These are phyloP conservation scores for Tylopilus subfusipes DNA, from an alignment of 768 basidiomycete genomes.

Conservation along the genomic window DNA sequence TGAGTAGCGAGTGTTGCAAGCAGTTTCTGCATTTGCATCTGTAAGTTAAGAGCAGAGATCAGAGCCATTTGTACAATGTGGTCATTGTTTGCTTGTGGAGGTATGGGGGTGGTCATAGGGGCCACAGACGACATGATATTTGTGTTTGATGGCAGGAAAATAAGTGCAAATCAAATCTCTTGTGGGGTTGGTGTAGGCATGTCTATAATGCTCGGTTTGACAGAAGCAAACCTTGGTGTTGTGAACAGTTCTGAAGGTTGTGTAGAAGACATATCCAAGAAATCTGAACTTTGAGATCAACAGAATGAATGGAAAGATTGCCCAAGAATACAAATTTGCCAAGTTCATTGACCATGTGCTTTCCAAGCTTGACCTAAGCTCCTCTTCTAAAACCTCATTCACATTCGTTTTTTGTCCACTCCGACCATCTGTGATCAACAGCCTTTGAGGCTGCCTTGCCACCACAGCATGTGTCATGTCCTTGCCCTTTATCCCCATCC, in stretches of 20 bases:
- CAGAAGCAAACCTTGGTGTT: conserved; percentile 26
- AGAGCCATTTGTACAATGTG: conserved; percentile 48
- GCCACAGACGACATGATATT: conserved; percentile 6
- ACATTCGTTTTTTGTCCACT: conserved; percentile 36
- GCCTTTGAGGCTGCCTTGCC: conserved; percentile 47
- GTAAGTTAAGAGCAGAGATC: conserved; percentile 47
- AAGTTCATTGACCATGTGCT: conserved; percentile 20
- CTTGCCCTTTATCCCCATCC: conserved; percentile 41
- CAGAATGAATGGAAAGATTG: background rate
- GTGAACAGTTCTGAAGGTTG: conserved; percentile 32
- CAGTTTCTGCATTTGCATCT: conserved; percentile 56
- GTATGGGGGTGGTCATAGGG: conserved; percentile 7
- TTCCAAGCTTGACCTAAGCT: conserved; percentile 28
- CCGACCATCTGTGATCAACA: conserved; percentile 64
- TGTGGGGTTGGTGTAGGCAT: conserved; percentile 13
- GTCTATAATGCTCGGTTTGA: conserved; percentile 22
- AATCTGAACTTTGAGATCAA: conserved; percentile 29
- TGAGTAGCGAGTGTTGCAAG: conserved; percentile 40
- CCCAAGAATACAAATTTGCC: conserved; percentile 4
- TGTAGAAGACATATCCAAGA: conserved; percentile 45
- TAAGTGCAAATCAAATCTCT: conserved; percentile 15
- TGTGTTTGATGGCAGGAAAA: conserved; percentile 10
- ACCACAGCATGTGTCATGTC: conserved; percentile 42
- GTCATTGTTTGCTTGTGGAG: conserved; percentile 35
- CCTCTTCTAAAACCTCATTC: conserved; percentile 42